A percentile compares a stretch with the other conserved stretches of the same genome.
Conservation (phyloP, 768 basidiomycete genomes). For the Boletus insuetus region DNA sequence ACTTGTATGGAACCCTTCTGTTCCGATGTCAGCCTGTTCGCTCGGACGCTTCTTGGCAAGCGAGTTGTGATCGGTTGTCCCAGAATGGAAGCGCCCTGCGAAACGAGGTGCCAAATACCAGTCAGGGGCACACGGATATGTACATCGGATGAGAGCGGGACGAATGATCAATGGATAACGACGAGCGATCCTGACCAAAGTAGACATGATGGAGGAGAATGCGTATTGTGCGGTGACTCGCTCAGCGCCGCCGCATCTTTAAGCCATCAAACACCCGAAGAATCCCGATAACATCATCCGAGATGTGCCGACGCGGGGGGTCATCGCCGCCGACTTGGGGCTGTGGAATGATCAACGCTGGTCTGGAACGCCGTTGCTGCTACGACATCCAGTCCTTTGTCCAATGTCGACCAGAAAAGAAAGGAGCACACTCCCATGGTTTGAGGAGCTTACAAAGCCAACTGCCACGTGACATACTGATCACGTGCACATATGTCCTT, state of each 20-base stretch:
- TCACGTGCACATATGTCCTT: neutral
- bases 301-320: slow-evolving; percentile 9
- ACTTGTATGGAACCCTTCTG: slow-evolving; percentile 38
- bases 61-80: slow-evolving; percentile 19
- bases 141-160: slow-evolving; percentile 8
- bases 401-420: neutral
- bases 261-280: slow-evolving; percentile 21
- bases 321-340: neutral
- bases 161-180: slow-evolving; percentile 6
- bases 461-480: neutral
- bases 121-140: slow-evolving; percentile 3
- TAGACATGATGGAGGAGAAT: slow-evolving; percentile 11
- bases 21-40: slow-evolving; percentile 27
- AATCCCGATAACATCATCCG: slow-evolving; percentile 24
- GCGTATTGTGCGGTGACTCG: slow-evolving; percentile 1
- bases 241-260: slow-evolving; percentile 12
- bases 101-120: slow-evolving; percentile 1
- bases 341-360: neutral
- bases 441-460: neutral
- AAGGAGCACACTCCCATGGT: too few relatives aligned
- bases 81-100: slow-evolving; percentile 21
- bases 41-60: slow-evolving; percentile 22
- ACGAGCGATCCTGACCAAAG: slow-evolving; percentile 13
- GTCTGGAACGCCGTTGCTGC: neutral
- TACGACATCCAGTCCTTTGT: neutral